phyloP scores from a whole-genome alignment of 306 rosid genomes.

The Sicyos baderoa region DNA sequence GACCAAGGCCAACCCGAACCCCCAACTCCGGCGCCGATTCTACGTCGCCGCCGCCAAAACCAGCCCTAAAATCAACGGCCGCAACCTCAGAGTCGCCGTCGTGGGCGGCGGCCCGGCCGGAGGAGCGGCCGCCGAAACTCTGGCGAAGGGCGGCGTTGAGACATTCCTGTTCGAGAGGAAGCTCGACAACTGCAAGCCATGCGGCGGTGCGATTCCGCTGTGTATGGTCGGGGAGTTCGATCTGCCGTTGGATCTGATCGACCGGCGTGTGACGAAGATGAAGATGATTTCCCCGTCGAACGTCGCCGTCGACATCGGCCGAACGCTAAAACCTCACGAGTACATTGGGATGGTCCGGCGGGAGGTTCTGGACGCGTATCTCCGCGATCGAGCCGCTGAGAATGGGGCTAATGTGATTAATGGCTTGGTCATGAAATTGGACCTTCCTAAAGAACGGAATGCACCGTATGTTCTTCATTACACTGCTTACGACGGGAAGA shows the following conservation, averaged over 20 bases:
- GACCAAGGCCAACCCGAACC: constrained; percentile 18
- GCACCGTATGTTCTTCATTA: constrained; percentile 75
- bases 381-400: constrained; percentile 60
- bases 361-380: constrained; percentile 69
- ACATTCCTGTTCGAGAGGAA: constrained; percentile 81
- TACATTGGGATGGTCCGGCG: constrained; percentile 95
- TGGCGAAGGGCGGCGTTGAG: constrained; percentile 73
- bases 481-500: constrained; percentile 54
- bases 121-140: constrained; percentile 71
- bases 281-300: constrained; percentile 98
- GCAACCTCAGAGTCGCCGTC: constrained; percentile 82
- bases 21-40: constrained; percentile 28
- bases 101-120: constrained; percentile 91
- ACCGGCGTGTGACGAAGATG: constrained; percentile 93
- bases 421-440: constrained; percentile 85
- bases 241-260: constrained; percentile 73
- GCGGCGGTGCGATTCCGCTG: constrained; percentile 95
- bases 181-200: constrained; percentile 91
- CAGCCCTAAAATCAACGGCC: constrained; percentile 62
- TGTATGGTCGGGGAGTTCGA: constrained; percentile 98
- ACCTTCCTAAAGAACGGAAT: constrained; percentile 39
- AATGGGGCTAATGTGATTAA: constrained; percentile 74
- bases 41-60: constrained; percentile 43
- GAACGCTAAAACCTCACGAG: constrained; percentile 82
- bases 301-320: constrained; percentile 88